Evolutionary conservation across 345 rosid species (phyloP), one percentile per base, ranked within the genome.

Genomic region (Moricandia moricandioides): DNA sequence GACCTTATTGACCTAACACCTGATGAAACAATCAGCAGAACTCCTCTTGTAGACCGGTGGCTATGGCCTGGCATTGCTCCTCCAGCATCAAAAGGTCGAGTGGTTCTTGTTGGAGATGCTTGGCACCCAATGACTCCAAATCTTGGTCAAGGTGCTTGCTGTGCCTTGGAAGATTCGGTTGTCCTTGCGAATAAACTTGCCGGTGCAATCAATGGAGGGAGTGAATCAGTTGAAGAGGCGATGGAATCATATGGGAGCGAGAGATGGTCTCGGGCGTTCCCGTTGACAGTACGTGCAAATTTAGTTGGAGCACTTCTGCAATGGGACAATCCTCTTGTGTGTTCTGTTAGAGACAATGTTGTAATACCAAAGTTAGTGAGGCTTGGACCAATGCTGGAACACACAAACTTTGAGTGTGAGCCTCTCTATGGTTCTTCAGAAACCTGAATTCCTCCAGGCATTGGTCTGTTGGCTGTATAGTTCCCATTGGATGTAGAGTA

Each of bases 101-200:
- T 89, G 4, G 97, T 91, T 34, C 82, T 88, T 13, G 95, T 86
- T 1, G 97, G 96, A 56, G 93, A 94, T 72, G 97, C 99, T 2
- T 94, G 97, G 96, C 97, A 94, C 68, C 99, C 96, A 10, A 91
- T 94, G 97, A 94, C 97, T 35, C 97, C 98, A 3, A 90, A 91
- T 73, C 93, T 94, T 0, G 97, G 97, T 5, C 96, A 91, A 84
- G 97, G 96, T 4, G 97, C 88, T 66, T 91, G 95, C 17, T 91
- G 96, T 73, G 98, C 97, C 1, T 78, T 91, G 76, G 97, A 91
- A 83, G 97, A 90, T 79, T 78, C 97, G 0, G 83, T 94, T 37
- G 85, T 88, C 31, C 83, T 91, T 12, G 87, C 96, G 1, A 85
- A 79, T 60, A 94, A 86, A 80, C 88, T 94, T 11, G 92, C 89